Base-by-base conservation (phyloP, 73 alveolate species). In the Stentor coeruleus region DNA sequence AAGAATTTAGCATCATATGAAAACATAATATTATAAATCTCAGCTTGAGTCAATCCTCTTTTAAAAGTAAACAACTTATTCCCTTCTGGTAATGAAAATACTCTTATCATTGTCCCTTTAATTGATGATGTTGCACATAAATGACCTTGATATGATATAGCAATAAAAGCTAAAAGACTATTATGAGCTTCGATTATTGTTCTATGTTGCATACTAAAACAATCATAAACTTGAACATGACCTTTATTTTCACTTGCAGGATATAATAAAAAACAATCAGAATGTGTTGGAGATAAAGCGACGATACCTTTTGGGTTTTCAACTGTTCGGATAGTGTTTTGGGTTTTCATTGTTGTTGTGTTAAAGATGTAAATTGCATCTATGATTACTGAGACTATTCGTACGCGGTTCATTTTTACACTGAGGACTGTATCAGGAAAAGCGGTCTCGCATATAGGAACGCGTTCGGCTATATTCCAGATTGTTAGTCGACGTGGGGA, bases 61-160 rank as follows among this genome's bases (percentile, higher is more conserved):
- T 89, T 82, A 60, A 91, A 93, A 33, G 93, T 87, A 74, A 84
- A 93, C n/a, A 93, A 74, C 74, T 90, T 89, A 6, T 91, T 92
- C 15, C 98, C 98, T 38, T 86, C 90, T 2, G 96, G 98, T 14
- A 93, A 77, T 28, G 93, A 81, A 82, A 88, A 93, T 33, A 93
- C 92, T 38, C 98, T 76, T 4, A 93, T 93, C 83, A 93, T 85
- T 3, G 96, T 91, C n/a, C 98, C 98, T 81, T 91, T 85, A 72
- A 93, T 85, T 35, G 94, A 85, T 55, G 94, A 86, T 3, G 98
- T 93, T 28, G 96, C 98, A 35, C 84, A 74, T 81, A 86, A 77
- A 85, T 91, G 91, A 1, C 98, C 98, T 76, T 76, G 85, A 38
- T 76, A 82, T 60, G 87, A 89, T 58, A 93, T 86, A 84, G 92